Evolutionary conservation across 2,329 filamentous ascomycete genomes (phyloP).

Genomic region (Xylaria sp.): DNA sequence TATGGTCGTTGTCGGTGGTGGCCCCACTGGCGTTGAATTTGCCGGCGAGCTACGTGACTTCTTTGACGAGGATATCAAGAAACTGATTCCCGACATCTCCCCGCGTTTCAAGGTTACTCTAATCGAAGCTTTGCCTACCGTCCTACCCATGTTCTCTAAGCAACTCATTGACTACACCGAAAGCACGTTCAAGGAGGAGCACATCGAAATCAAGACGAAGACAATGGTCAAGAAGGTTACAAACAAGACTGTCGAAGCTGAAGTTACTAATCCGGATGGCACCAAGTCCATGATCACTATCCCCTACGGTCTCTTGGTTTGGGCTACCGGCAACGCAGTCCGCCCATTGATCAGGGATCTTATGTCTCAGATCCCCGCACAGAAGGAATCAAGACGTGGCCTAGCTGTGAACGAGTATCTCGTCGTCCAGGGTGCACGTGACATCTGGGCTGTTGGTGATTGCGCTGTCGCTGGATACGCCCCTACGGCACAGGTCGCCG

Average conservation of each 20-base stretch:
- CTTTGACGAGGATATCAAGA: conserved; percentile 97
- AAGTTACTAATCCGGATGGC: conserved; percentile 83
- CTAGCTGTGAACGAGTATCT: conserved; percentile 98
- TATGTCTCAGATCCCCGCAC: conserved; percentile 90
- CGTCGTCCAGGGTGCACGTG: conserved; percentile 95
- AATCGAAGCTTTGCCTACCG: conserved; percentile 95
- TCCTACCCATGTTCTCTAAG: conserved; percentile 98
- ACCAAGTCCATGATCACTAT: conserved; percentile 83
- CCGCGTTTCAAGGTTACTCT: conserved; percentile 97
- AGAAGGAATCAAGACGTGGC: conserved; percentile 94
- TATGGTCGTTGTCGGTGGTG: conserved; percentile 96
- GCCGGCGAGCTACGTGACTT: conserved; percentile 98
- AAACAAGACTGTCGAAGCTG: conserved; percentile 91
- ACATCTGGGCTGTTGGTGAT: conserved; percentile 98
- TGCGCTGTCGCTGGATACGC: conserved; percentile 98
- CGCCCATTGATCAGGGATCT: conserved; percentile 91
- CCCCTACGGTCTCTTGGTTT: conserved; percentile 95
- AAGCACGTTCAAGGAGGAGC: conserved; percentile 98
- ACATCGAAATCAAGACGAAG: conserved; percentile 97
- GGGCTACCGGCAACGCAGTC: conserved; percentile 97
- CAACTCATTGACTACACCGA: conserved; percentile 99
- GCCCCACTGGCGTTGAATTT: conserved; percentile 97
- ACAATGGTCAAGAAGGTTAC: conserved; percentile 99
- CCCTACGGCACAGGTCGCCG: conserved; percentile 94
- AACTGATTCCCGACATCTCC: conserved; percentile 95